Evolutionary conservation across 1,139 yeast genomes (phyloP).

Genomic region (Lodderomyces metapsilosis): DNA sequence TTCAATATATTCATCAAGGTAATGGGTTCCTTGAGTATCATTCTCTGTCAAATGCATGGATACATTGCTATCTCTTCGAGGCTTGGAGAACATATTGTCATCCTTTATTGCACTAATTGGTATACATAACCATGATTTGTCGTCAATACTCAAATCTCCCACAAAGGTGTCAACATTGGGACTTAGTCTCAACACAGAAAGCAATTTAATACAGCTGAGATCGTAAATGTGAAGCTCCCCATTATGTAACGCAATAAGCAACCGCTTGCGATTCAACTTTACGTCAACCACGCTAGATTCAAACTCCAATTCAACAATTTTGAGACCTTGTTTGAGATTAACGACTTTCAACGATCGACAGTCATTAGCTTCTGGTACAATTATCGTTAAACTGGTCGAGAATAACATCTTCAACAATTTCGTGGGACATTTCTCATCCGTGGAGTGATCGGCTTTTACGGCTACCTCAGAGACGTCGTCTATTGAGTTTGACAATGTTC

Average conservation of each 20-base stretch:
- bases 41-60: neutral
- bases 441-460: slow-evolving; percentile 4
- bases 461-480: slow-evolving; percentile 9
- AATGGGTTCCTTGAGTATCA: neutral
- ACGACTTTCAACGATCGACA: slow-evolving; percentile 56
- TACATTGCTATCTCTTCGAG: neutral
- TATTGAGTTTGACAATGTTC: slow-evolving; percentile 16
- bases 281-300: slow-evolving; percentile 61
- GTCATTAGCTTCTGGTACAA: slow-evolving; percentile 50
- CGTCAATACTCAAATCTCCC: slow-evolving; percentile 52
- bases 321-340: slow-evolving; percentile 65
- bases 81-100: neutral
- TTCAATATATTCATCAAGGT: slow-evolving; percentile 2
- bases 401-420: slow-evolving; percentile 59
- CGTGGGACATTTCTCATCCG: slow-evolving; percentile 23
- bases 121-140: slow-evolving; percentile 45
- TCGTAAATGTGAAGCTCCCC: slow-evolving; percentile 73
- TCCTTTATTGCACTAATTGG: slow-evolving; percentile 23
- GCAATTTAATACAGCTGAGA: slow-evolving; percentile 65
- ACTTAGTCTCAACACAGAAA: slow-evolving; percentile 60
- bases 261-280: slow-evolving; percentile 62
- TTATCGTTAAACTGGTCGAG: slow-evolving; percentile 66
- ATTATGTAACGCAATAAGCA: slow-evolving; percentile 56
- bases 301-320: slow-evolving; percentile 69
- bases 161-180: slow-evolving; percentile 27